Evolutionary conservation across 257 asterid genomes (phyloP), one percentile per base, ranked within the genome.

Genomic region (Primulina huaijiensis): DNA sequence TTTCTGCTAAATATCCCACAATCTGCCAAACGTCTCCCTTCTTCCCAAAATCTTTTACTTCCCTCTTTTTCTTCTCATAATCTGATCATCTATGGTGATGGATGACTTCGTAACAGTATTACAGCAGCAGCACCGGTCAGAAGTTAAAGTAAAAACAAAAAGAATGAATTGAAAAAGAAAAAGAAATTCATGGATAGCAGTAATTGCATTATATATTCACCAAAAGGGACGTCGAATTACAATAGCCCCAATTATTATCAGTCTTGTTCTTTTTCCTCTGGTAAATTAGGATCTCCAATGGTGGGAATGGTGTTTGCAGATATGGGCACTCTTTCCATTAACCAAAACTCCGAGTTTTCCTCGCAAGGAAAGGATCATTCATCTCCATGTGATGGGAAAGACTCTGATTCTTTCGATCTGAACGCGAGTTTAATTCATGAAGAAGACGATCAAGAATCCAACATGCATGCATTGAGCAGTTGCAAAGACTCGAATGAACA

Each of bases 241-340:
- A 6, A 14, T n/a, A 50, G 59, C 37, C 52, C 20, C 40, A 62
- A 33, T 50, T 27, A 43, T 59, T 38, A 74, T 7, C 27, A 77
- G 23, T 27, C 70, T 35, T 33, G 80, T 16, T 71, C 72, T 64
- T 27, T 69, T 53, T 20, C 75, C 57, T 50, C 8, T 50, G 57
- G 21, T 50, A 50, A 50, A 12, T 16, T 65, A 35, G 60, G 68
- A 29, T 19, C 69, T 21, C 72, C 86, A 65, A 68, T 81, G 83
- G 86, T 73, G 79, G 88, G 86, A 17, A 76, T 68, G 83, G 67
- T 72, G 21, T 84, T 73, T 78, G 78, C 81, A 20, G 86, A 82
- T 67, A 64, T 82, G 78, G 71, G 69, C 35, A 50, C 76, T 35
- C 82, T 83, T 29, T 78, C 83, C 25, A 78, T 82, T 7, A 38